Conservation (phyloP, 2,329 filamentous ascomycete species). For the Penicillium sp. region DNA sequence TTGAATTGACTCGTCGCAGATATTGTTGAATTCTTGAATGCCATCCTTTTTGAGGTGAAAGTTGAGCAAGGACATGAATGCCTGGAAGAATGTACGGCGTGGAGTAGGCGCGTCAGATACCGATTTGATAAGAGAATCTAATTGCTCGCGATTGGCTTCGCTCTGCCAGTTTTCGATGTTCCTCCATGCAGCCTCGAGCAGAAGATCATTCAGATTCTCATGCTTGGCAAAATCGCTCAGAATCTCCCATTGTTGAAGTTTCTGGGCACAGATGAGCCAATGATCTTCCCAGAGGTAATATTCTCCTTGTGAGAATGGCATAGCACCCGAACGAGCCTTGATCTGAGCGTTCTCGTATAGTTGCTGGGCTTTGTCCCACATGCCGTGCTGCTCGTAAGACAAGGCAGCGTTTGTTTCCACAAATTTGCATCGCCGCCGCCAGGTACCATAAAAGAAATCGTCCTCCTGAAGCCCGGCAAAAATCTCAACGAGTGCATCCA, state of each 20-base stretch:
- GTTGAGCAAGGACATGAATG: conserved; percentile 95
- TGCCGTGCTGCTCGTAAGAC: conserved; percentile 97
- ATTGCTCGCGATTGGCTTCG: conserved; percentile 76
- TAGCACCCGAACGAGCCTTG: conserved; percentile 91
- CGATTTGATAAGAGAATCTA: conserved; percentile 92
- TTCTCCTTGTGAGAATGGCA: conserved; percentile 92
- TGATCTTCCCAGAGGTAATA: conserved; percentile 99
- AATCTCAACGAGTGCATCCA: conserved; percentile 91
- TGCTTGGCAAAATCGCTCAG: conserved; percentile 97
- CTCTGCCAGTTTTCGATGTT: conserved; percentile 93
- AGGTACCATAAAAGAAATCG: conserved; percentile 95
- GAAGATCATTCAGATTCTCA: conserved; percentile 94
- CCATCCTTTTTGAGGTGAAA: conserved; percentile 85
- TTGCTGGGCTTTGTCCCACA: conserved; percentile 98
- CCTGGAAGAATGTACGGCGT: conserved; percentile 91
- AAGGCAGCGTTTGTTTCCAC: conserved; percentile 96
- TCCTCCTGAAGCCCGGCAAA: conserved; percentile 91
- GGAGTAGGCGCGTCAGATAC: conserved; percentile 97
- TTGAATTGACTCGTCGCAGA: conserved; percentile 96
- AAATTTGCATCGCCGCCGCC: conserved; percentile 91
- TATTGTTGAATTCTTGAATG: conserved; percentile 74
- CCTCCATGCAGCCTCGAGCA: conserved; percentile 93
- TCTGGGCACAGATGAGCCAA: conserved; percentile 96
- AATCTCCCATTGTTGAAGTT: conserved; percentile 98
- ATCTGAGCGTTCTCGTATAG: conserved; percentile 96